A percentile compares a stretch with the other conserved stretches of the same genome.
Conservation (phyloP, 768 basidiomycete genomes). For the Lyophyllum semitale region DNA sequence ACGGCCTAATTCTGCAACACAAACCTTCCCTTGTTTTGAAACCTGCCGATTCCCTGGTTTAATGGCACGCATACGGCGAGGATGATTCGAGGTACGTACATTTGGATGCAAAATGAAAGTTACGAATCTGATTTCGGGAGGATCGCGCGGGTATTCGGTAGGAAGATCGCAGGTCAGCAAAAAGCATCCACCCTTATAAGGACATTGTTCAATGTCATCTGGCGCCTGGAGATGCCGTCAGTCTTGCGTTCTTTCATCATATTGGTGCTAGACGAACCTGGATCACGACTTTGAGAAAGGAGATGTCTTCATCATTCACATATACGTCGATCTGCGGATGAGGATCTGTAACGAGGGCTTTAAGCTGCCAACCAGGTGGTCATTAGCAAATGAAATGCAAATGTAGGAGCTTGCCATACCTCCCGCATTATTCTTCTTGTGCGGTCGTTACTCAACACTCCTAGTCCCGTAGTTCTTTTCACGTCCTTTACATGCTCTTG, state of each 20-base stretch:
- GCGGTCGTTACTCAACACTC: slow-evolving; percentile 18
- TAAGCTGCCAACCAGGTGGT: slow-evolving; percentile 16
- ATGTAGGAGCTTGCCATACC: slow-evolving; percentile 9
- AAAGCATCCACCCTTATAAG: slow-evolving; percentile 26
- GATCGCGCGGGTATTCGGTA: slow-evolving; percentile 26
- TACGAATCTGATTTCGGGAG: slow-evolving; percentile 29
- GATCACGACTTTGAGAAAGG: slow-evolving; percentile 28
- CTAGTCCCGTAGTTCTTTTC: not conserved
- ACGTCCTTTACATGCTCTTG: slow-evolving; percentile 20
- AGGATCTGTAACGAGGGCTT: slow-evolving; percentile 20
- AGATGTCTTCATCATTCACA: slow-evolving; percentile 26
- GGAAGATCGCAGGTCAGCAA: slow-evolving; percentile 27
- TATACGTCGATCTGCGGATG: slow-evolving; percentile 28
- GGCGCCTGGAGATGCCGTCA: slow-evolving; percentile 22
- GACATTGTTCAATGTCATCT: slow-evolving; percentile 22
- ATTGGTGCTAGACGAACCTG: slow-evolving; percentile 15
- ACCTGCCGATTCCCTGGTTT: slow-evolving; percentile 18
- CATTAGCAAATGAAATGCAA: not conserved
- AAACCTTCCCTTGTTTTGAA: slow-evolving; percentile 34
- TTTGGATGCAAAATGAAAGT: slow-evolving; percentile 32
- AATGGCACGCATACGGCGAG: not conserved
- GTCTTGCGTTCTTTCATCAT: not conserved
- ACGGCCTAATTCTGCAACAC: slow-evolving; percentile 29
- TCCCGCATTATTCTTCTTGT: slow-evolving; percentile 29
- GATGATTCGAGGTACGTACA: slow-evolving; percentile 11